Evolutionary conservation across 108 stramenopile species (phyloP).

Genomic region (Poteriospumella lacustris): DNA sequence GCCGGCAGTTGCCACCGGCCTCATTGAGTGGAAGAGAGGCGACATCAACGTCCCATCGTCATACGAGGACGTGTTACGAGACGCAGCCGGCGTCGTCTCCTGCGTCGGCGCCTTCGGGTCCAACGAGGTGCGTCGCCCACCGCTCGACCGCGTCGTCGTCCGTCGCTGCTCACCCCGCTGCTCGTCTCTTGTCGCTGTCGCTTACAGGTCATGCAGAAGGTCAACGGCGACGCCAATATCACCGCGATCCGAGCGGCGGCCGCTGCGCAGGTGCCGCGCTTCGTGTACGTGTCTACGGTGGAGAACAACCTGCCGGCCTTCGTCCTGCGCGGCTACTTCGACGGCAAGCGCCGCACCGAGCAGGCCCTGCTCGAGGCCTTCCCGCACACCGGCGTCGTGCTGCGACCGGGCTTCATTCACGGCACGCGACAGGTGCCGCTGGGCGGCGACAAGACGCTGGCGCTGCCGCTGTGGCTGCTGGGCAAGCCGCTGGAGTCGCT

Average conservation of each 20-base stretch:
- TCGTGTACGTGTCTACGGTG: constrained; percentile 67
- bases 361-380: constrained; percentile 40
- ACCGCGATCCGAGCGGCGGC: constrained; percentile 54
- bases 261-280: constrained; percentile 45
- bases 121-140: constrained; percentile 35
- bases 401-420: constrained; percentile 66
- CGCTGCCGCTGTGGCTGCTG: constrained; percentile 29
- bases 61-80: constrained; percentile 50
- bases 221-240: constrained; percentile 68
- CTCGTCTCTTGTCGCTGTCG: neutral
- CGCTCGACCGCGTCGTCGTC: too few relatives aligned
- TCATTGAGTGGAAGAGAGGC: constrained; percentile 35
- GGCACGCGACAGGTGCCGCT: constrained; percentile 41
- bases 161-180: neutral
- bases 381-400: constrained; percentile 49
- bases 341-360: constrained; percentile 66
- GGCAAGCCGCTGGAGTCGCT: constrained; percentile 39
- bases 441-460: constrained; percentile 34
- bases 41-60: constrained; percentile 57
- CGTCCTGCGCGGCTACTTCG: constrained; percentile 62
- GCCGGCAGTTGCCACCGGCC: neutral
- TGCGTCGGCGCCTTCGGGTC: constrained; percentile 68
- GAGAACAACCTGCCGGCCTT: constrained; percentile 42
- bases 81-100: constrained; percentile 53
- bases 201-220: constrained; percentile 54